Percentiles rank a stretch among this genome's conserved stretches.
These are phyloP conservation scores for Botrytis sinoallii DNA, from an alignment of 2,329 filamentous ascomycete species.

Conservation along the genomic window DNA sequence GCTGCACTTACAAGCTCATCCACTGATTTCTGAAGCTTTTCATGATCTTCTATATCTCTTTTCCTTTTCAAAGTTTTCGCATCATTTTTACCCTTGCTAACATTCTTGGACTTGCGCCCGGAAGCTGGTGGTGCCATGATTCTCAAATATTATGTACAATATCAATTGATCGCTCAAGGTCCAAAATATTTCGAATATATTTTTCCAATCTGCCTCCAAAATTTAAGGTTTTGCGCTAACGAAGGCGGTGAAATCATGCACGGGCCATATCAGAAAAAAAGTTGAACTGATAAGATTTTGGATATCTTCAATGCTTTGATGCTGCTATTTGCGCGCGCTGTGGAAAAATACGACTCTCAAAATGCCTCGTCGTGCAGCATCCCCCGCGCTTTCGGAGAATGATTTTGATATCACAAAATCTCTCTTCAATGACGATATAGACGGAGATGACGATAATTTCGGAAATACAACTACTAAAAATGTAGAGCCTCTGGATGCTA, in stretches of 20 bases:
- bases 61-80: conserved; percentile 36
- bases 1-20: conserved; percentile 34
- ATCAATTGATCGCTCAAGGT: neutral
- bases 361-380: conserved; percentile 73
- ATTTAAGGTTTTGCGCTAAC: conserved; percentile 23
- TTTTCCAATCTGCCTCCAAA: conserved; percentile 18
- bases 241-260: conserved; percentile 11
- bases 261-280: conserved; percentile 17
- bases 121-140: conserved; percentile 32
- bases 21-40: conserved; percentile 34
- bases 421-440: conserved; percentile 63
- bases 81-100: conserved; percentile 28
- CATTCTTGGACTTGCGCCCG: conserved; percentile 28
- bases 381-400: conserved; percentile 81
- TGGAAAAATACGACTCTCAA: conserved; percentile 19
- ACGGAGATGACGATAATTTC: conserved; percentile 46
- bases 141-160: conserved; percentile 7
- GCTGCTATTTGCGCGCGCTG: conserved; percentile 6
- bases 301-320: conserved; percentile 4
- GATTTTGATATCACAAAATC: conserved; percentile 86
- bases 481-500: conserved; percentile 53
- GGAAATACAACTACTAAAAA: conserved; percentile 37
- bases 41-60: conserved; percentile 35
- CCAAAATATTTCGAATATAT: conserved; percentile 15
- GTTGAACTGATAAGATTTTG: conserved; percentile 23